phyloP scores from a whole-genome alignment of 2,329 filamentous ascomycete genomes.

The Fusarium sp. region DNA sequence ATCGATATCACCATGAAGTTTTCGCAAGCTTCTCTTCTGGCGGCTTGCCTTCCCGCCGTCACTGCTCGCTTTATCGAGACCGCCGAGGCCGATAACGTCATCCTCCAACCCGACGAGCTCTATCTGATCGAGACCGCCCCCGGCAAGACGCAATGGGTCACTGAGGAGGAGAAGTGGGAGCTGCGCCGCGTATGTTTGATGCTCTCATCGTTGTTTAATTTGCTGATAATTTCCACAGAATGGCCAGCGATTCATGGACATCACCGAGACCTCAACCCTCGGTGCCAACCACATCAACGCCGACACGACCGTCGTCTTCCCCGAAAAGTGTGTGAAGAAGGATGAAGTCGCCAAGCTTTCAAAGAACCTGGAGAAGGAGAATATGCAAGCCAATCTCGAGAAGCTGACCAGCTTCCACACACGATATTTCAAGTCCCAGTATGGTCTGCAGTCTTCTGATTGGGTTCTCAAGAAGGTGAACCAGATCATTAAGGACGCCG shows the following conservation, averaged over 20 bases:
- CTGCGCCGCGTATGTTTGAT: slow-evolving; percentile 78
- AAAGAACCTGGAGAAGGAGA: slow-evolving; percentile 78
- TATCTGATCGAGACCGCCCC: slow-evolving; percentile 90
- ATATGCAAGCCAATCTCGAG: slow-evolving; percentile 85
- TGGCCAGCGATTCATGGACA: slow-evolving; percentile 93
- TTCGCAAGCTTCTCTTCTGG: slow-evolving; percentile 66
- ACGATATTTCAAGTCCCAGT: slow-evolving; percentile 84
- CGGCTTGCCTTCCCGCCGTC: slow-evolving; percentile 68
- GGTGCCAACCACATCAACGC: slow-evolving; percentile 63
- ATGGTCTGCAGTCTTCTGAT: slow-evolving; percentile 86
- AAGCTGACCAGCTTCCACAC: slow-evolving; percentile 86
- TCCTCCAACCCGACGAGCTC: slow-evolving; percentile 59
- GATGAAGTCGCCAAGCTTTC: slow-evolving; percentile 78
- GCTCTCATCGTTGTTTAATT: background rate
- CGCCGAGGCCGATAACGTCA: slow-evolving; percentile 66
- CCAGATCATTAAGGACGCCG: slow-evolving; percentile 78
- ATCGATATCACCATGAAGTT: slow-evolving; percentile 65
- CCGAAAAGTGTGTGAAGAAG: slow-evolving; percentile 75
- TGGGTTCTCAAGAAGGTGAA: slow-evolving; percentile 88
- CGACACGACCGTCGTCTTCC: slow-evolving; percentile 69
- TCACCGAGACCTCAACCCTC: slow-evolving; percentile 79
- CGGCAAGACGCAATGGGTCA: slow-evolving; percentile 87
- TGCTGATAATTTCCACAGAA: slow-evolving; percentile 67
- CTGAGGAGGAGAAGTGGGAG: slow-evolving; percentile 96
- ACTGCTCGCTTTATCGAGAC: slow-evolving; percentile 71